phyloP scores from a whole-genome alignment of 495 filamentous ascomycete species.

The Rusavskia elegans region DNA sequence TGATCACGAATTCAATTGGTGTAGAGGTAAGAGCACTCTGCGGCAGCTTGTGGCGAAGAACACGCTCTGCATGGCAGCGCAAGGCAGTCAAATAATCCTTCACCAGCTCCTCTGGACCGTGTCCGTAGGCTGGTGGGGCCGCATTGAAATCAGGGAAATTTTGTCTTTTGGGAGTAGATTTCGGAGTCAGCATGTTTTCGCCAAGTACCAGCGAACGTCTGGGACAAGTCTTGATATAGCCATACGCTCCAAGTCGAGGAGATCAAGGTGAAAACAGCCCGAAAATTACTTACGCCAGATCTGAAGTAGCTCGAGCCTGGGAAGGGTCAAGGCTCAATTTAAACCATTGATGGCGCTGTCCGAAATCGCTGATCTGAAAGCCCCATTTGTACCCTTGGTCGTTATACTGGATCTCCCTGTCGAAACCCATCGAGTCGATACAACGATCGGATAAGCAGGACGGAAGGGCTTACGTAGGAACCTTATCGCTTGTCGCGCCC shows the following conservation, averaged over 20 bases:
- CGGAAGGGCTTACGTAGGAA: slow-evolving; percentile 16
- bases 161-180: no score
- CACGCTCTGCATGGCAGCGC: slow-evolving; percentile 13
- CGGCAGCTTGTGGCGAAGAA: slow-evolving; percentile 33
- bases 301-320: slow-evolving; percentile 9
- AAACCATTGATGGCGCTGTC: slow-evolving; percentile 34
- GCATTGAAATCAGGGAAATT: slow-evolving; percentile 8
- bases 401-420: slow-evolving; percentile 20
- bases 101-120: slow-evolving; percentile 46
- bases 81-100: slow-evolving; percentile 47
- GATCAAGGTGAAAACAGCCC: no score
- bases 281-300: no score
- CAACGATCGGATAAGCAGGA: not conserved
- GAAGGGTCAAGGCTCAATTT: slow-evolving; percentile 27
- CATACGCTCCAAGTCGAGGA: no score
- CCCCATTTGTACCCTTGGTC: slow-evolving; percentile 30
- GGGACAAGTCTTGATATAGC: no score
- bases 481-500: slow-evolving; percentile 24
- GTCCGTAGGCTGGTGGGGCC: slow-evolving; percentile 26
- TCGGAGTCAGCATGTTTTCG: no score
- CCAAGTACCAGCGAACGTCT: no score
- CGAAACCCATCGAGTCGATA: not conserved
- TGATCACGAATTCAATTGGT: slow-evolving; percentile 48
- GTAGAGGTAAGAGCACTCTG: slow-evolving; percentile 45
- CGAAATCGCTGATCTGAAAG: slow-evolving; percentile 28